These are phyloP conservation scores for Cladobotryum mycophilum DNA, from an alignment of 2,329 filamentous ascomycete species.

Conservation along the genomic window DNA sequence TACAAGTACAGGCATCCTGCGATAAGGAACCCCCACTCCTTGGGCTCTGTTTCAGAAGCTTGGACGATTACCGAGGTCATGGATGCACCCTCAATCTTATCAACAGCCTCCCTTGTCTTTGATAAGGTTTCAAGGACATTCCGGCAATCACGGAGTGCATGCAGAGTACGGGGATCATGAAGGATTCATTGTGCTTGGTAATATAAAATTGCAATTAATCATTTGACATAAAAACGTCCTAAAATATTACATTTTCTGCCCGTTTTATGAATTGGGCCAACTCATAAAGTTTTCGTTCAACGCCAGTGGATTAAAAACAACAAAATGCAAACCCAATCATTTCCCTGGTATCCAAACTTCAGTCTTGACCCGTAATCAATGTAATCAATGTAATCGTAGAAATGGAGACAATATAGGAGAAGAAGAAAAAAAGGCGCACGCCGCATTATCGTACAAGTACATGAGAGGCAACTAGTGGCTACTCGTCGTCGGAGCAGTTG, in stretches of 20 bases:
- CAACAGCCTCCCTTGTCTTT: too few relatives aligned
- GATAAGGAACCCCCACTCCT: slow-evolving; percentile 1
- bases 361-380: neutral
- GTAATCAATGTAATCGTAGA: neutral
- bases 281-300: slow-evolving; percentile 1
- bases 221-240: too few relatives aligned
- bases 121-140: too few relatives aligned
- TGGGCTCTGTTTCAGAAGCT: too few relatives aligned
- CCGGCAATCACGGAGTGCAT: too few relatives aligned
- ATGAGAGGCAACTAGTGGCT: neutral
- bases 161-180: too few relatives aligned
- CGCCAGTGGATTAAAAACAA: neutral
- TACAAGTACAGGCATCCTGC: neutral
- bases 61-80: too few relatives aligned
- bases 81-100: too few relatives aligned
- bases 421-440: neutral
- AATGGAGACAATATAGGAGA: neutral
- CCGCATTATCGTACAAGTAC: neutral
- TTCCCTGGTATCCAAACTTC: neutral
- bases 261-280: neutral
- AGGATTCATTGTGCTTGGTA: too few relatives aligned
- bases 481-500: neutral
- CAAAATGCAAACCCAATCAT: neutral
- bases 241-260: neutral
- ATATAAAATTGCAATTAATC: too few relatives aligned